Evolutionary conservation across 2,329 filamentous ascomycete species (phyloP).

Genomic region (Penicillium sp.): DNA sequence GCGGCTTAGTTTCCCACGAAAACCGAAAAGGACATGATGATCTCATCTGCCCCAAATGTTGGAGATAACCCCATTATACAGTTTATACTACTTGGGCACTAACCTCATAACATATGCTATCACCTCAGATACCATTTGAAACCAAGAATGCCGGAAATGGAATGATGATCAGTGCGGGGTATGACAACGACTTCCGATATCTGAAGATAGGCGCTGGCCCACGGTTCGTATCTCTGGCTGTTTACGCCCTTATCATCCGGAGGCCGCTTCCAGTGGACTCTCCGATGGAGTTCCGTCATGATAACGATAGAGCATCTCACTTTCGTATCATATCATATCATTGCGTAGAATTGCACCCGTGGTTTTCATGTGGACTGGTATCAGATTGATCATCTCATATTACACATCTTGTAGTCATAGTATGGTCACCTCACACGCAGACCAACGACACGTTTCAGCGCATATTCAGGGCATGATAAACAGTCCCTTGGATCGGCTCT

Average conservation of each 20-base stretch:
- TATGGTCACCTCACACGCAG: not conserved
- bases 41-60: not conserved
- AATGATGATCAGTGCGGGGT: conserved; percentile 29
- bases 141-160: conserved; percentile 9
- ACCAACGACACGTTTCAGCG: conserved; percentile 18
- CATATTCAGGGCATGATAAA: conserved; percentile 4
- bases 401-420: conserved; percentile 4
- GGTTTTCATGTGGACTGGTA: not conserved
- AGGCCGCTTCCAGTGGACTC: not conserved
- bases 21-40: not conserved
- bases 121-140: not conserved
- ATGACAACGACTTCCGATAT: conserved; percentile 6
- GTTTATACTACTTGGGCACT: too few species aligned
- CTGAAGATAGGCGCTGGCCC: not conserved
- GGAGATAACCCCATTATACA: not conserved
- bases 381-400: not conserved
- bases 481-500: conserved; percentile 3
- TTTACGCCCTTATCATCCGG: not conserved
- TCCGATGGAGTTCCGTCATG: not conserved
- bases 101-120: not conserved
- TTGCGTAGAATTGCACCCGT: not conserved
- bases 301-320: conserved; percentile 3
- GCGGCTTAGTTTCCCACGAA: conserved; percentile 2
- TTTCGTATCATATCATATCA: not conserved
- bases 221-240: not conserved